Percentiles rank a stretch among this genome's conserved stretches.
Conservation (phyloP, 2,329 filamentous ascomycete species). For the Aspergillus tamarii region DNA sequence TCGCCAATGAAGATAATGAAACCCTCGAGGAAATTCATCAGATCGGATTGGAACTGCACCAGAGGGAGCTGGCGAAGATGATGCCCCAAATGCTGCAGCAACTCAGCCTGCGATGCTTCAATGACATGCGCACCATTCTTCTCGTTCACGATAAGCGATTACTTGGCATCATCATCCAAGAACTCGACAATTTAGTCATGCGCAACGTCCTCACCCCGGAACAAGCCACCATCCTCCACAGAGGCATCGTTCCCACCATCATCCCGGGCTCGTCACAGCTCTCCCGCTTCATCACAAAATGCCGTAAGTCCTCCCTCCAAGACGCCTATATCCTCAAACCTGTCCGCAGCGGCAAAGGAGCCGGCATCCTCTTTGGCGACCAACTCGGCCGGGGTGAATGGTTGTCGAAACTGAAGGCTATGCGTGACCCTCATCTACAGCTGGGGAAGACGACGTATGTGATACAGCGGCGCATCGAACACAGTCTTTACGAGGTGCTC, state of each 20-base stretch:
- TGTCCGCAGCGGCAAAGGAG: too few species aligned
- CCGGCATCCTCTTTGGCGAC: too few species aligned
- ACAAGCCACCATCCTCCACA: slow-evolving; percentile 22
- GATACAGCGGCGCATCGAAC: too few species aligned
- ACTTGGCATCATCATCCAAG: slow-evolving; percentile 36
- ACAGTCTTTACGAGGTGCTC: too few species aligned
- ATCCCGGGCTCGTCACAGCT: slow-evolving; percentile 28
- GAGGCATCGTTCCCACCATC: slow-evolving; percentile 27
- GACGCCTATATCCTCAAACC: too few species aligned
- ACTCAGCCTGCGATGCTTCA: slow-evolving; percentile 32
- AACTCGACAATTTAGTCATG: slow-evolving; percentile 20
- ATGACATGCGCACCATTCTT: slow-evolving; percentile 37
- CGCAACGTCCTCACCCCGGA: slow-evolving; percentile 19
- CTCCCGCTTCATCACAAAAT: too few species aligned
- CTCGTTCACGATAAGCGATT: slow-evolving; percentile 40
- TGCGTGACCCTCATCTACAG: too few species aligned
- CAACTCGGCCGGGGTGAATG: too few species aligned
- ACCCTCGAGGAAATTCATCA: slow-evolving; percentile 30
- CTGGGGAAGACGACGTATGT: too few species aligned
- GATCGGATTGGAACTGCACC: slow-evolving; percentile 33
- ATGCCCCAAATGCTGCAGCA: slow-evolving; percentile 27
- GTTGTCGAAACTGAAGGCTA: too few species aligned
- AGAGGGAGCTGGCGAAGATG: slow-evolving; percentile 31
- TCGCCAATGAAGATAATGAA: slow-evolving; percentile 16
- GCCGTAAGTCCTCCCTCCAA: too few species aligned